A percentile compares a stretch with the other conserved stretches of the same genome.
Evolutionary conservation across 495 filamentous ascomycete genomes (phyloP).

Genomic region (Chaetomium tenue): DNA sequence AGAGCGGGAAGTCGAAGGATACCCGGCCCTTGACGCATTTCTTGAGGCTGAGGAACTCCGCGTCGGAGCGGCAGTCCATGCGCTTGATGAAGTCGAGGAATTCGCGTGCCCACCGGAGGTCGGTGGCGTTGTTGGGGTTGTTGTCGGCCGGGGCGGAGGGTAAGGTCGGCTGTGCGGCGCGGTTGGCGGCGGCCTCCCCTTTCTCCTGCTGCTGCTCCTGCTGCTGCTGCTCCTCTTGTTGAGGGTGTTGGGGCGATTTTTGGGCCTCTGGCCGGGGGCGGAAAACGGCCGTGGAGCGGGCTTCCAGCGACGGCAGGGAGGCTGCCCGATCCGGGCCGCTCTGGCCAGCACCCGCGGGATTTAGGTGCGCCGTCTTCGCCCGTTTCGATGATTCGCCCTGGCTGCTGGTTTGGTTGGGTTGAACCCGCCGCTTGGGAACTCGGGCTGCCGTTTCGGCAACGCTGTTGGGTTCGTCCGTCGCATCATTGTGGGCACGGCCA

Average conservation of each 20-base stretch:
- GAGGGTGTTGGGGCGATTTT: no score
- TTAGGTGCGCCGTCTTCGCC: background rate
- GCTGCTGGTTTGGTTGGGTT: no score
- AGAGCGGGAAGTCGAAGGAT: background rate
- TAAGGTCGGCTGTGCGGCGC: no score
- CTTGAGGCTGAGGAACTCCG: background rate
- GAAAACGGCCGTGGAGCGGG: background rate
- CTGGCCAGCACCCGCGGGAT: background rate
- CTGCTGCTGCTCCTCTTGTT: no score
- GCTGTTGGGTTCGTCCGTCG: background rate
- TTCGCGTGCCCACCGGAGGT: background rate
- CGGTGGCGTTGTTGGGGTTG: background rate
- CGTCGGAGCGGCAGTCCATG: background rate
- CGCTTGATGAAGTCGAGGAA: conserved; percentile 2
- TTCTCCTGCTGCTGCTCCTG: background rate
- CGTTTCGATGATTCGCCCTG: background rate
- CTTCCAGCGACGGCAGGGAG: background rate
- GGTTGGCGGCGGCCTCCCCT: no score
- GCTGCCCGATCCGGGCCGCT: background rate
- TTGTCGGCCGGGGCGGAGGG: background rate
- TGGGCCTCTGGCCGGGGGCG: no score
- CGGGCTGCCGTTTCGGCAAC: background rate
- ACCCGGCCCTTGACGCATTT: background rate
- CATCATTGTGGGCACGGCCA: background rate
- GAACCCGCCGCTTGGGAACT: background rate